Base-by-base conservation (phyloP, 345 rosid species). In the Syzygium grande region DNA sequence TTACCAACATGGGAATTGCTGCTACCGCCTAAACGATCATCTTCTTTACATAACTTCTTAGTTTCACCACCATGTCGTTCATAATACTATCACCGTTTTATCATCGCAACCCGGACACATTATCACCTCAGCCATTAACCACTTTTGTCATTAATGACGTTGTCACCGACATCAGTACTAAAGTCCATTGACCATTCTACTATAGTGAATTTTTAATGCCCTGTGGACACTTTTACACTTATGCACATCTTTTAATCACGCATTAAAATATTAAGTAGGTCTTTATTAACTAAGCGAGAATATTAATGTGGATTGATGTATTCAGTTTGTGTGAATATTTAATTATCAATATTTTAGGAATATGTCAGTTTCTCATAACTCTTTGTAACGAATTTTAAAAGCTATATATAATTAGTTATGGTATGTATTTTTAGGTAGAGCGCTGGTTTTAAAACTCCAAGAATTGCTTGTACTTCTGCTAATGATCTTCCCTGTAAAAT, bases 71-170 rank as follows among this genome's bases (percentile, higher is more conserved):
- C 22, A 30, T 0, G 43, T 16, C 11, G 5, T 30, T 30, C 11
- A 1, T 30, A 16, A 30, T 0, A 30, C 5, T 5, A 9, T 30
- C 41, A 2, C 3, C 3, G 0, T 30, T 30, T 65, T 21, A 30
- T 30, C 43, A 29, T 3, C 11, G 22, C 43, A 65, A 14, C 41
- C 43, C 6, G 4, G 9, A 4, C 43, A 30, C 21, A 22, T 7
- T 16, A 65, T 65, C 22, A 14, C 78, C 7, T 30, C 3, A 16
- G 0, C 16, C 43, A 30, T 65, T 2, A 21, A 30, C 12, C 12
- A 65, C 78, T 30, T 65, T 17, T 68, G 23, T 17, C 25, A 9
- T 34, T 3, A 19, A 0, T 1, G 13, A 34, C 46, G 11, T 68
- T 0, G 2, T 12, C 7, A 9, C 2, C 13, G 0, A 17, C 79